phyloP scores from a whole-genome alignment of 805 yeast genomes.

The Diddensiella caesifluorescens region DNA sequence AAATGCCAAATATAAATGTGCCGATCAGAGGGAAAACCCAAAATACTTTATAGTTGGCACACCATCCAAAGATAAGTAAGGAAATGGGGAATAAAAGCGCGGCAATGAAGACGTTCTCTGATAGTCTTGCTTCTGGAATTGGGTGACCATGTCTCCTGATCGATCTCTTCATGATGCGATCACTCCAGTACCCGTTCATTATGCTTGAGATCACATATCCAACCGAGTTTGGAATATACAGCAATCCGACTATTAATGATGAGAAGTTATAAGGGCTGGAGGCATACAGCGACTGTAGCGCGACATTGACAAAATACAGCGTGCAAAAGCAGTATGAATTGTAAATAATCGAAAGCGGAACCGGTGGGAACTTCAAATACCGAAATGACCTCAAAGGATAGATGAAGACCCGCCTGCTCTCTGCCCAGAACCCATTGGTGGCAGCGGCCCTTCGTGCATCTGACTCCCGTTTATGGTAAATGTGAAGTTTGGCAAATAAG shows the following conservation, averaged over 20 bases:
- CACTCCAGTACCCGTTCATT: slow-evolving; percentile 80
- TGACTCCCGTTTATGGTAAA: not conserved
- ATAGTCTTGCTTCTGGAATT: slow-evolving; percentile 73
- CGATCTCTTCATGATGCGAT: slow-evolving; percentile 49
- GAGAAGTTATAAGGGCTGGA: slow-evolving; percentile 64
- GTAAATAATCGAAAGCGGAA: slow-evolving; percentile 55
- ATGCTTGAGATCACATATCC: slow-evolving; percentile 70
- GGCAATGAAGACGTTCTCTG: slow-evolving; percentile 66
- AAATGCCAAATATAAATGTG: slow-evolving; percentile 74
- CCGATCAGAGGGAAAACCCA: slow-evolving; percentile 83
- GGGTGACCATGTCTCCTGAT: slow-evolving; percentile 55
- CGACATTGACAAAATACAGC: slow-evolving; percentile 68
- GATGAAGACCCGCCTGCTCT: slow-evolving; percentile 33
- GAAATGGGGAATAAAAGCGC: slow-evolving; percentile 59
- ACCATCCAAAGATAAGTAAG: slow-evolving; percentile 77
- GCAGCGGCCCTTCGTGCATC: not conserved
- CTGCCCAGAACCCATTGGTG: not conserved
- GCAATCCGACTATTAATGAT: slow-evolving; percentile 61
- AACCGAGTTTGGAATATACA: slow-evolving; percentile 79
- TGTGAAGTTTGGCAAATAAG: slow-evolving; percentile 9
- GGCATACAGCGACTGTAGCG: slow-evolving; percentile 59
- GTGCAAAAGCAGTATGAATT: slow-evolving; percentile 69
- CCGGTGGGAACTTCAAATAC: slow-evolving; percentile 69
- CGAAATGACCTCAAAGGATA: slow-evolving; percentile 56
- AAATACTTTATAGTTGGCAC: slow-evolving; percentile 54